Percentiles rank a stretch among this genome's conserved stretches.
These are phyloP conservation scores for Rhizopogon rudus DNA, from an alignment of 768 basidiomycete genomes.

Conservation along the genomic window DNA sequence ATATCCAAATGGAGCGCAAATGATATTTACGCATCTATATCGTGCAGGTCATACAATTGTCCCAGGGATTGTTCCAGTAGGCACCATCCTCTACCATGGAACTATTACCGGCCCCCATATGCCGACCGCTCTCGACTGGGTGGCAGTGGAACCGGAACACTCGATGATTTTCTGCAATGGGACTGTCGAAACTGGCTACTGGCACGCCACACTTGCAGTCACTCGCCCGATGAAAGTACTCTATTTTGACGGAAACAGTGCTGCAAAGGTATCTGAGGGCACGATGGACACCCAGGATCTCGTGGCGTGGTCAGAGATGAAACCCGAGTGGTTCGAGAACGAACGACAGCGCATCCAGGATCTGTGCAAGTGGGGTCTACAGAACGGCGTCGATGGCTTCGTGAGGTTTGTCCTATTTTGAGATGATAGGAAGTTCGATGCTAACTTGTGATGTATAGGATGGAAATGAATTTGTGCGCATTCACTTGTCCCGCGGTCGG, in stretches of 20 bases:
- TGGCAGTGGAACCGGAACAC: slow-evolving; percentile 31
- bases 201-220: slow-evolving; percentile 25
- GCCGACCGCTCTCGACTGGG: slow-evolving; percentile 20
- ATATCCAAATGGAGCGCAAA: neutral
- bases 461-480: slow-evolving; percentile 47
- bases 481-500: neutral
- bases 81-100: slow-evolving; percentile 34
- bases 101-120: slow-evolving; percentile 6
- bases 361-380: slow-evolving; percentile 30
- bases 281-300: slow-evolving; percentile 33
- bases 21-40: neutral
- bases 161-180: slow-evolving; percentile 30
- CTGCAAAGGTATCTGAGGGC: slow-evolving; percentile 24
- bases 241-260: slow-evolving; percentile 29
- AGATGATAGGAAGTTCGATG: neutral
- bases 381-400: slow-evolving; percentile 28
- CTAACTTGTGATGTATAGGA: slow-evolving; percentile 20
- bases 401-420: slow-evolving; percentile 16
- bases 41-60: slow-evolving; percentile 25
- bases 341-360: slow-evolving; percentile 23
- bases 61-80: slow-evolving; percentile 28
- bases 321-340: slow-evolving; percentile 9
- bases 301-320: slow-evolving; percentile 23
- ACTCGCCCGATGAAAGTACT: slow-evolving; percentile 24
- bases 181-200: slow-evolving; percentile 10